These are phyloP conservation scores for Backusella sp. DNA, from an alignment of 192 early-diverging fungal species.

Conservation along the genomic window DNA sequence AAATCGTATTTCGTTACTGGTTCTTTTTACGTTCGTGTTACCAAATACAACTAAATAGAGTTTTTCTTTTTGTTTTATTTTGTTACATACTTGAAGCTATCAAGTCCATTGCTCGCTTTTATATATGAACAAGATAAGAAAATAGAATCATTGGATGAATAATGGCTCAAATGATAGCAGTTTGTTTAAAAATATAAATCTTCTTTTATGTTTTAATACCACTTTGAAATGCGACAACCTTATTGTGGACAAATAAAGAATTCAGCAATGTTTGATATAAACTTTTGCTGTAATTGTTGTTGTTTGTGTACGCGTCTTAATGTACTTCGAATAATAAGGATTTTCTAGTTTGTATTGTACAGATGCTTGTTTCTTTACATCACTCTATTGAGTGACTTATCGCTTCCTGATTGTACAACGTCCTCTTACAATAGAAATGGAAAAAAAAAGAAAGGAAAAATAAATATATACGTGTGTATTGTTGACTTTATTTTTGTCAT, in stretches of 20 bases:
- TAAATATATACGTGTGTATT: not conserved
- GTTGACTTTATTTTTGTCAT: constrained; percentile 1
- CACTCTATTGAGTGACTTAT: not conserved
- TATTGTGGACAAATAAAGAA: not conserved
- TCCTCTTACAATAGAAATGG: not conserved
- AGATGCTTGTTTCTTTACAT: not conserved
- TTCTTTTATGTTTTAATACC: not conserved
- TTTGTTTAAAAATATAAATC: not conserved
- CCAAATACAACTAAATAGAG: not conserved
- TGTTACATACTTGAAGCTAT: not conserved
- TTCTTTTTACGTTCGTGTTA: not conserved
- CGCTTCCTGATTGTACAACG: not conserved
- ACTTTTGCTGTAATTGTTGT: not conserved
- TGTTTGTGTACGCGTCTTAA: not conserved
- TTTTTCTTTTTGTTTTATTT: not conserved
- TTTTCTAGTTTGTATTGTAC: not conserved
- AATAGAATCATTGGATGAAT: not conserved
- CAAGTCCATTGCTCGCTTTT: not conserved
- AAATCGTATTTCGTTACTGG: not conserved
- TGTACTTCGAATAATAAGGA: not conserved
- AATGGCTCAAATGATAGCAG: not conserved
- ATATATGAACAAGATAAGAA: not conserved
- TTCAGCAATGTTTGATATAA: not conserved
- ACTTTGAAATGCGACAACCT: not conserved
- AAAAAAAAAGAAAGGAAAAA: not conserved